Conservation (phyloP, 108 stramenopile genomes). For the Heterococcus sp. region DNA sequence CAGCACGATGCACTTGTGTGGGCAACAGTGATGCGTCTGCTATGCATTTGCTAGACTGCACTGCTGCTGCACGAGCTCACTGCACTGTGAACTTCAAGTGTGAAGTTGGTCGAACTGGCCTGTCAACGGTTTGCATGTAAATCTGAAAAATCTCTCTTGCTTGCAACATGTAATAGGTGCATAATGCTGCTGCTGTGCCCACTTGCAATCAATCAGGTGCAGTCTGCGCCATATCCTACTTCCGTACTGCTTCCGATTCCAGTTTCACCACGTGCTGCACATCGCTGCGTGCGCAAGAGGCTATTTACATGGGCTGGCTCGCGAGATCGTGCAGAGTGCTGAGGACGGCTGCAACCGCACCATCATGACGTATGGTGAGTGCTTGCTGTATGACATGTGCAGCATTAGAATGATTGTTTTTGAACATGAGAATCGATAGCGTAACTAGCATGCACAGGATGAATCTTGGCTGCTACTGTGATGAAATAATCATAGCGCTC, state of each 20-base stretch:
- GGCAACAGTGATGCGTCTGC: too few species aligned
- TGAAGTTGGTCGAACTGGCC: too few species aligned
- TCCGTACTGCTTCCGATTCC: slow-evolving; percentile 51
- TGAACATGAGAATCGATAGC: not conserved
- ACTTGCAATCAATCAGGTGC: not conserved
- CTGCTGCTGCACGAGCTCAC: too few species aligned
- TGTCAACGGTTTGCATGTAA: too few species aligned
- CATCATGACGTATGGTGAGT: slow-evolving; percentile 64
- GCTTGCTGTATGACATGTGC: slow-evolving; percentile 37
- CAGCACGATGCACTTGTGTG: too few species aligned
- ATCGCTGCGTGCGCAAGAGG: slow-evolving; percentile 56
- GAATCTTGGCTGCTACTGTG: not conserved
- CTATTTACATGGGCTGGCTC: slow-evolving; percentile 50
- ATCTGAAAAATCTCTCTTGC: too few species aligned
- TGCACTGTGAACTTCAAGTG: too few species aligned
- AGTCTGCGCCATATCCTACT: not conserved
- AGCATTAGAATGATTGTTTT: not conserved
- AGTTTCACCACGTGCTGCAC: slow-evolving; percentile 67
- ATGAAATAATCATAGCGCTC: not conserved
- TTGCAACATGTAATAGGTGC: too few species aligned
- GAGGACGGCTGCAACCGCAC: slow-evolving; percentile 91
- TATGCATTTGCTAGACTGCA: too few species aligned
- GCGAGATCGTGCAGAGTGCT: slow-evolving; percentile 55
- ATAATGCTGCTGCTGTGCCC: not conserved
- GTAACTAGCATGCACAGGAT: not conserved